phyloP scores from a whole-genome alignment of 2,329 filamentous ascomycete species.

The Truncatella angustata region DNA sequence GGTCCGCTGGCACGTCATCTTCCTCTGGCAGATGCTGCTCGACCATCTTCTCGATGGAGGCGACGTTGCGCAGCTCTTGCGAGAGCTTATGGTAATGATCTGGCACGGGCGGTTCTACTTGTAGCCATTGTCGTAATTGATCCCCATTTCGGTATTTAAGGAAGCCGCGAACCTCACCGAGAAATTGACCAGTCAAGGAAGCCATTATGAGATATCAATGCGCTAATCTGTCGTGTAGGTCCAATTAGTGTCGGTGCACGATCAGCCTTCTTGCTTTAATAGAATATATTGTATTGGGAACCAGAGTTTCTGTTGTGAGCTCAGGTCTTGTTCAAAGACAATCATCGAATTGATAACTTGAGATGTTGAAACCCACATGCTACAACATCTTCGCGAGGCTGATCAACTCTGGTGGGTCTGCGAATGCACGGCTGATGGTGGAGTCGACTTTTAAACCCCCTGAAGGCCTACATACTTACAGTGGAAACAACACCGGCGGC shows the following conservation, averaged over 20 bases:
- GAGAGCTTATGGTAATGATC: slow-evolving; percentile 67
- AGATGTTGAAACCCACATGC: not conserved
- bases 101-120: slow-evolving; percentile 70
- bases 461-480: too few relatives aligned
- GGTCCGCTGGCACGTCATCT: slow-evolving; percentile 61
- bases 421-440: not conserved
- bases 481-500: too few relatives aligned
- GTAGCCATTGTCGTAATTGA: slow-evolving; percentile 66
- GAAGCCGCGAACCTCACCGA: slow-evolving; percentile 60
- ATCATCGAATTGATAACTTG: too few relatives aligned
- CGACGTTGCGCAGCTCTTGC: slow-evolving; percentile 57
- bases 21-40: slow-evolving; percentile 63
- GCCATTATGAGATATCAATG: slow-evolving; percentile 44
- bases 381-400: not conserved
- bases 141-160: slow-evolving; percentile 63
- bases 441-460: too few relatives aligned
- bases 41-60: slow-evolving; percentile 61
- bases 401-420: not conserved
- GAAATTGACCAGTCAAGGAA: slow-evolving; percentile 66
- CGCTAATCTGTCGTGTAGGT: too few relatives aligned
- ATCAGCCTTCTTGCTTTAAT: too few relatives aligned
- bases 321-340: too few relatives aligned
- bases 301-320: too few relatives aligned
- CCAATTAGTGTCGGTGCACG: too few relatives aligned
- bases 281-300: too few relatives aligned